Base-by-base conservation (phyloP, 2,329 filamentous ascomycete genomes). In the Xylariales sp. region DNA sequence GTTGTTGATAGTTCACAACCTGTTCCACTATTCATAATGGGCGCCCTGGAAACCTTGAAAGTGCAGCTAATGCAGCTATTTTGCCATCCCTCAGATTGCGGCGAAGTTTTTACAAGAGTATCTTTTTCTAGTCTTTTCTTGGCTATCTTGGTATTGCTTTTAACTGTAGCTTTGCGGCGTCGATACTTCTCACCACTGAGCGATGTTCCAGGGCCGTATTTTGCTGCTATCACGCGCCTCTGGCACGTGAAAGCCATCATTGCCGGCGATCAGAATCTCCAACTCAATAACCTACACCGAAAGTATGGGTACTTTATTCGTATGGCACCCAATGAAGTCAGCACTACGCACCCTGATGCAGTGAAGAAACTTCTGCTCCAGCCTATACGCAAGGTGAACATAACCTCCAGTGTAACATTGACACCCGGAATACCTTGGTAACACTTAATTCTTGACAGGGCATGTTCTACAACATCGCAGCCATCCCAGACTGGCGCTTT, bases 381-480 rank as follows among this genome's bases (percentile, higher is more conserved):
- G 11, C 28, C 28, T n/a, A 19, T 40, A 13, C 15, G 30, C 17
- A 36, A 37, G 27, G 21, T 41, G 29, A 19, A 20, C 14, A 40
- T 13, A 18, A 6, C 19, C 20, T 37, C 25, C 23, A 29, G 12
- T 29, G 32, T 12, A 37, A 20, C 5, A 16, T 29, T 5, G n/a
- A n/a, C n/a, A n/a, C n/a, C n/a, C n/a, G n/a, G n/a, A n/a, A n/a
- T n/a, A n/a, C n/a, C n/a, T n/a, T n/a, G n/a, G n/a, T n/a, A n/a
- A n/a, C n/a, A n/a, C n/a, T n/a, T 20, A 40, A 5, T 16, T 27
- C 14, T 23, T 11, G 15, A 30, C 25, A 41, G 40, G 29, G 12
- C 25, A 24, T 33, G n/a, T 42, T 36, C 36, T 42, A 42, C 27
- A 36, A 36, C 14, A 39, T 40, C 31, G 25, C 28, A n/a, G 31